These are phyloP conservation scores for Mycena amicta DNA, from an alignment of 768 basidiomycete species.

Conservation along the genomic window DNA sequence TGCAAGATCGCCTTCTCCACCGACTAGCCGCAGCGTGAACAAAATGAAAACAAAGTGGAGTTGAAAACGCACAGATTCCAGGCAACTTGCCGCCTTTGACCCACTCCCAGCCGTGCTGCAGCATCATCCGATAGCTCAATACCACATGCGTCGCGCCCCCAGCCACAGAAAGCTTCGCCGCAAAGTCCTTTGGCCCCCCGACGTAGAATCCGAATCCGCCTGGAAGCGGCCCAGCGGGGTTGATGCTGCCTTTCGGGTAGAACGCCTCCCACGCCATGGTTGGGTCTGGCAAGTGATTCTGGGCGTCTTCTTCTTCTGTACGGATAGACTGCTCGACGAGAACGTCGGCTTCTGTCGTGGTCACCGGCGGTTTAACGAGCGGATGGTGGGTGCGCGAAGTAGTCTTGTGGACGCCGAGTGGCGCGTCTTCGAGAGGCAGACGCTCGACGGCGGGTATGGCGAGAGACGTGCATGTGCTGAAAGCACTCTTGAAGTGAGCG, in stretches of 20 bases:
- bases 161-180: conserved; percentile 30
- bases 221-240: conserved; percentile 49
- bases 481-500: not conserved
- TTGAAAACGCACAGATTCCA: conserved; percentile 58
- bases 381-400: conserved; percentile 21
- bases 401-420: not conserved
- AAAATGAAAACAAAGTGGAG: not conserved
- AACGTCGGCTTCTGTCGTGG: conserved; percentile 10
- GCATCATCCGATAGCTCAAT: conserved; percentile 68
- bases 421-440: not conserved
- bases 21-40: conserved; percentile 33
- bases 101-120: conserved; percentile 65
- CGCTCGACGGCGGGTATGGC: not conserved
- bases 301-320: not conserved
- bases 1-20: conserved; percentile 57
- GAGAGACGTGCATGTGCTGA: not conserved
- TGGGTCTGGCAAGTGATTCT: conserved; percentile 21
- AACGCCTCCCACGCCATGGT: conserved; percentile 60
- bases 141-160: conserved; percentile 54
- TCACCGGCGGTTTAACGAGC: conserved; percentile 32
- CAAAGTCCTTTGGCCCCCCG: conserved; percentile 51
- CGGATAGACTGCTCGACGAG: not conserved
- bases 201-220: conserved; percentile 78
- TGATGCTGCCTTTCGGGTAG: conserved; percentile 64
- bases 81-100: conserved; percentile 79